Evolutionary conservation across 2,329 filamentous ascomycete genomes (phyloP), one percentile per base, ranked within the genome.

Genomic region (Cladosporium sp.): DNA sequence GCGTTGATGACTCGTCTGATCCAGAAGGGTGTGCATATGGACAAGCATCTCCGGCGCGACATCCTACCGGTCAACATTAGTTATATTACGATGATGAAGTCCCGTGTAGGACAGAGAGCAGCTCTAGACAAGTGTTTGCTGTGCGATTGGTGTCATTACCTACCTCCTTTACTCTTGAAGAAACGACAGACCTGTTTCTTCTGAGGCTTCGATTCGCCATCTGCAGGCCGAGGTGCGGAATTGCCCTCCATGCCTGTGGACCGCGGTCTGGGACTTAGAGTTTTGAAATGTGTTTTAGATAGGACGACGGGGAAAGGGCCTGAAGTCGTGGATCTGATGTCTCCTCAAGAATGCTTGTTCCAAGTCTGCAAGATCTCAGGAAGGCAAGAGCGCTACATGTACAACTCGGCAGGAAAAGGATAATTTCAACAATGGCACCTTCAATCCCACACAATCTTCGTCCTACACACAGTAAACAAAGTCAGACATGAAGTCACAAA

Each of bases 11-110:
- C 11, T 37, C 37, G 24, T 48, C 37, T 24, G 29, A 18, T 1
- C 15, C 41, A 8, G 34, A 15, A 7, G 41, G 38, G 7, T 52
- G 50, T 13, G 42, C 36, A 36, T 42, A 81, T 27, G 70, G 73
- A 58, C 79, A 81, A 44, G 70, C 61, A 56, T 71, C 67, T 48
- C 78, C 78, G 54, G 74, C 70, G 60, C 77, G 70, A 65, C 79
- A 81, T 53, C 79, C 75, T 77, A 7, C 1, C 7, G 7, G 2
- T 4, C 2, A 7, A 3, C 12, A n/a, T 48, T 8, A 48, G 37
- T 18, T n/a, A n/a, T n/a, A n/a, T n/a, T n/a, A n/a, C n/a, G n/a
- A n/a, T n/a, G n/a, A n/a, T n/a, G n/a, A n/a, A n/a, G n/a, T n/a
- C n/a, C n/a, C n/a, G n/a, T n/a, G n/a, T n/a, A n/a, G n/a, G n/a